phyloP scores from a whole-genome alignment of 176 grass and related monocot species.

The Juncus effusus region DNA sequence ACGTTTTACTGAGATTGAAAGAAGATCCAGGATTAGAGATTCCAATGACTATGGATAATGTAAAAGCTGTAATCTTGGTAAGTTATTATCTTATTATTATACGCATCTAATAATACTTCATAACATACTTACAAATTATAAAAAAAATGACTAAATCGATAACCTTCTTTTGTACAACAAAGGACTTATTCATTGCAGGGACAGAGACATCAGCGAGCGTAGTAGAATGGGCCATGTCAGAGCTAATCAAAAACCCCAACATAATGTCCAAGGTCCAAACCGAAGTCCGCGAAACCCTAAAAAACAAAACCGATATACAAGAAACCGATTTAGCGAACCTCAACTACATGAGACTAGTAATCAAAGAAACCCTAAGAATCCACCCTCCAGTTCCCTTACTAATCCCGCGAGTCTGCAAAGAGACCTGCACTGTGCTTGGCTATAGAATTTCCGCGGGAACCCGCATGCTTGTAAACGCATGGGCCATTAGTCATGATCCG shows the following conservation, averaged over 20 bases:
- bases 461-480: slow-evolving; percentile 23
- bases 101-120: background rate
- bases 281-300: slow-evolving; percentile 35
- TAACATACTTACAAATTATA: background rate
- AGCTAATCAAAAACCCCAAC: slow-evolving; percentile 46
- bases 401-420: slow-evolving; percentile 10
- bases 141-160: background rate
- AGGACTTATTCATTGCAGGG: slow-evolving; percentile 61
- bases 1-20: slow-evolving; percentile 33
- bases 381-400: slow-evolving; percentile 19
- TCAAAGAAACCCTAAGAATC: slow-evolving; percentile 41
- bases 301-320: background rate
- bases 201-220: slow-evolving; percentile 51
- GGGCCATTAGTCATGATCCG: slow-evolving; percentile 17
- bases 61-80: slow-evolving; percentile 24
- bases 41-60: slow-evolving; percentile 27
- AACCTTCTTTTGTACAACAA: slow-evolving; percentile 14
- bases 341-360: slow-evolving; percentile 46
- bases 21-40: slow-evolving; percentile 25
- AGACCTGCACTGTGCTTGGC: slow-evolving; percentile 1
- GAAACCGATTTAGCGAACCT: slow-evolving; percentile 45
- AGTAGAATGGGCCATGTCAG: slow-evolving; percentile 67
- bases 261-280: slow-evolving; percentile 42
- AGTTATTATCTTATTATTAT: background rate
- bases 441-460: slow-evolving; percentile 5